Base-by-base conservation (phyloP, 2,329 filamentous ascomycete genomes). In the Fusarium zealandicum region DNA sequence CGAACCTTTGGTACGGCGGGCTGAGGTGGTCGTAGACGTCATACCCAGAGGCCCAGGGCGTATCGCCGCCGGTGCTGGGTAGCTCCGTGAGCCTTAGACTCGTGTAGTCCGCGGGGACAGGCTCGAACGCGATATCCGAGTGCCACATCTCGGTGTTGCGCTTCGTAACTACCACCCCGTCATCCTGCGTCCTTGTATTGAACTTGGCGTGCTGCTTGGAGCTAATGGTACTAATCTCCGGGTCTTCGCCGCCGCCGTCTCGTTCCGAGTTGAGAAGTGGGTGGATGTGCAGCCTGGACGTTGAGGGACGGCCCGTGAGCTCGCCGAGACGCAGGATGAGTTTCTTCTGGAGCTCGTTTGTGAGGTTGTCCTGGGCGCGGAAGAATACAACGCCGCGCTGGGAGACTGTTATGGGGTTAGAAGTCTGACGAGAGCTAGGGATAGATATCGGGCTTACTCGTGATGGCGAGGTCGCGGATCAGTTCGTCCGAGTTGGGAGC, bases 361-460 rank as follows among this genome's bases (percentile, higher is more conserved):
- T 80, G 31, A 89, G 72, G 30, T 77, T 75, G 66, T 87, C 77
- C 59, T 90, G 87, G 25, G 82, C 79, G 16, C 86, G 82, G 73
- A 90, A 88, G 75, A 90, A 89, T 27, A 90, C 86, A 4, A 90
- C 87, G 9, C 87, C 87, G 1, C 87, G 82, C 54, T 84, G 82
- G 1, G 87, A 89, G 60, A 90, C 86, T 88, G 28, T 20, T 35
- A 9, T 10, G 4, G 12, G 20, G 44, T 20, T 37, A 38, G 11
- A 13, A 14, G 5, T 22, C 20, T 22, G 20, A 22, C 20, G 4
- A 1, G 12, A 12, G 18, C 6, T 13, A 18, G 13, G 13, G 3
- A 9, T 22, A 3, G 2, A n/a, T 6, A 13, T 16, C 46, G 5
- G 22, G 54, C 76, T 61, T 73, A 89, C 86, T 82, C 1, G 84